Percentiles rank a stretch among this genome's conserved stretches.
Conservation (phyloP, 225 moss, liverwort and hornwort species). For the Climacium dendroides region DNA sequence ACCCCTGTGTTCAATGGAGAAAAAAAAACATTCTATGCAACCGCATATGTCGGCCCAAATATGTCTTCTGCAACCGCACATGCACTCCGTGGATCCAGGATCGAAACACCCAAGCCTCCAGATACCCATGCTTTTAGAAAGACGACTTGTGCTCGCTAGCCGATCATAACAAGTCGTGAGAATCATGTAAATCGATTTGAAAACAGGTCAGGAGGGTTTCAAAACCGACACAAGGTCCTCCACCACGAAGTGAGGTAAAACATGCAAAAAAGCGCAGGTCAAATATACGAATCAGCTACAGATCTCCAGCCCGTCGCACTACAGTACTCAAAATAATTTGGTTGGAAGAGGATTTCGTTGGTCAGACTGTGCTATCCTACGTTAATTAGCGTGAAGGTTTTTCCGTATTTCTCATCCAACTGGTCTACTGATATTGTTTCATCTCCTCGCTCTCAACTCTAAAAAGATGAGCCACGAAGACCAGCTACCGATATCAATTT, state of each 20-base stretch:
- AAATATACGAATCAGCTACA: neutral
- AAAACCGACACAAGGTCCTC: neutral
- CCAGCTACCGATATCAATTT: neutral
- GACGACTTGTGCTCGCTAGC: neutral
- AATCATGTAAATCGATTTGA: neutral
- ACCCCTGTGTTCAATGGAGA: neutral
- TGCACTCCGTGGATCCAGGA: neutral
- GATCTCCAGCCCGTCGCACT: neutral
- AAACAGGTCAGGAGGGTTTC: neutral
- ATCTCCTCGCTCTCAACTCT: neutral
- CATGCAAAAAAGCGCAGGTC: neutral
- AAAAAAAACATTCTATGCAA: neutral
- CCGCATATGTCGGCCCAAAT: neutral
- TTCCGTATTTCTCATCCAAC: neutral
- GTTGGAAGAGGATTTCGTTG: neutral
- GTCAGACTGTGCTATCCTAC: neutral
- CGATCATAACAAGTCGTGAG: neutral
- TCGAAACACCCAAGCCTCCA: neutral
- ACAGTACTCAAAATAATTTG: neutral
- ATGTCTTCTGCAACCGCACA: neutral
- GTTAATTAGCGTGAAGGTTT: neutral
- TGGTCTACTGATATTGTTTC: neutral
- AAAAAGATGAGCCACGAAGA: neutral
- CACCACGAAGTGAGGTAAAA: neutral
- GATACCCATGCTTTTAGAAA: neutral